Base-by-base conservation (phyloP, 192 early-diverging fungal species). In the Coemansia sp. region DNA sequence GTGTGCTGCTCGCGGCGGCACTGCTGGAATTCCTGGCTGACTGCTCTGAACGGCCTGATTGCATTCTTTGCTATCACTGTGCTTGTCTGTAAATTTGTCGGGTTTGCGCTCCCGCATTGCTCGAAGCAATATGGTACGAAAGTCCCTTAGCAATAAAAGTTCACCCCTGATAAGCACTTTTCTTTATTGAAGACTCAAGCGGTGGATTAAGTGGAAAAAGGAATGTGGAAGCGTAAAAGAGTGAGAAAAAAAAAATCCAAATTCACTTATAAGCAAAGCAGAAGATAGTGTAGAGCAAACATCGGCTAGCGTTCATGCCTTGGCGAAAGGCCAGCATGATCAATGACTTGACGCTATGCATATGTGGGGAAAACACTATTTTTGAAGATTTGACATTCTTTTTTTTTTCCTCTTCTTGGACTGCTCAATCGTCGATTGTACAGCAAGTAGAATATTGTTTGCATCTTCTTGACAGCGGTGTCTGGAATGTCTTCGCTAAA, bases 401-500 rank as follows among this genome's bases (percentile, higher is more conserved):
- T 34, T 10, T 7, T 34, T 34, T 10, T 10, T 34, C 12, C 32
- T 34, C 12, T 34, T 6, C 7, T 34, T 34, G 32, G 12, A 10
- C 32, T 10, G 7, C 32, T 34, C 7, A n/a, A n/a, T n/a, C n/a
- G n/a, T n/a, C 0, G 32, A 34, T 34, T 34, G 32, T 34, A 34
- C 7, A 34, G 12, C 12, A 34, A 7, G 7, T 34, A 34, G 32
- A 6, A 34, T 34, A n/a, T 26, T 44, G 38, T 14, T 16, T 44
- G 28, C 14, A 16, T 44, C 38, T 14, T 44, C 14, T 14, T 16
- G 8, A 44, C 38, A 44, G 38, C 38, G 38, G 38, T 3, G 38
- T 44, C 12, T 44, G 38, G 38, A 50, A 68, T 70, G 64, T 70
- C 74, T 30, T 68, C 62, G 61, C 51, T 80, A 24, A 51, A 70